These are phyloP conservation scores for Lojkania enalia DNA, from an alignment of 2,329 filamentous ascomycete species.

Conservation along the genomic window DNA sequence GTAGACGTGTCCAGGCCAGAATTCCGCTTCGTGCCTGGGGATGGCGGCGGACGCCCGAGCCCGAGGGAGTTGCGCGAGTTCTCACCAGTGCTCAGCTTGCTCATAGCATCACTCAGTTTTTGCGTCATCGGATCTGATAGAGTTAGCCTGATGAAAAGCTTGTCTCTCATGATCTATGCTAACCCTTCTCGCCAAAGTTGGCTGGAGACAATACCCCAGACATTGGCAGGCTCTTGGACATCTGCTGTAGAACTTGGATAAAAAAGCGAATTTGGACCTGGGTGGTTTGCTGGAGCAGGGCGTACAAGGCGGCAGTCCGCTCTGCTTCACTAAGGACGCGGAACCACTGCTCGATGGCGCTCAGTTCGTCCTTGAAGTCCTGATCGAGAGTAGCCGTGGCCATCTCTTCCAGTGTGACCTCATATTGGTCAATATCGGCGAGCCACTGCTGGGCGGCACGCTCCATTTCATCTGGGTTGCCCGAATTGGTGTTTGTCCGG, in stretches of 20 bases:
- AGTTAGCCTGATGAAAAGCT: slow-evolving; percentile 23
- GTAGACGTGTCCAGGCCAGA: slow-evolving; percentile 91
- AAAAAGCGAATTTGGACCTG: slow-evolving; percentile 99
- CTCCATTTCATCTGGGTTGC: slow-evolving; percentile 83
- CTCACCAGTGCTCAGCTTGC: slow-evolving; percentile 85
- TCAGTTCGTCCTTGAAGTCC: slow-evolving; percentile 99
- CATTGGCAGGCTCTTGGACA: slow-evolving; percentile 98
- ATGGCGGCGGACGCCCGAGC: slow-evolving; percentile 70
- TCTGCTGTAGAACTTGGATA: slow-evolving; percentile 97
- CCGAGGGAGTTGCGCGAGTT: slow-evolving; percentile 78
- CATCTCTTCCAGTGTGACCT: slow-evolving; percentile 99
- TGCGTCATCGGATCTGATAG: slow-evolving; percentile 89
- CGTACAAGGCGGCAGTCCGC: slow-evolving; percentile 91
- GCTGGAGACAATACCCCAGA: slow-evolving; percentile 91
- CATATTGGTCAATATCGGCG: slow-evolving; percentile 97
- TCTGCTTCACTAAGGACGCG: slow-evolving; percentile 95
- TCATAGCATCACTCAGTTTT: slow-evolving; percentile 94
- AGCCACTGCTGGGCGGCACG: slow-evolving; percentile 98
- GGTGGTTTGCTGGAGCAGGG: slow-evolving; percentile 94
- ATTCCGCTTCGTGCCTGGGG: slow-evolving; percentile 78
- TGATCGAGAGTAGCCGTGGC: slow-evolving; percentile 97
- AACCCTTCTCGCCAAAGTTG: slow-evolving; percentile 92
- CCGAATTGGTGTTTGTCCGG: slow-evolving; percentile 67
- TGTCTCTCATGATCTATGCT: slow-evolving; percentile 21
- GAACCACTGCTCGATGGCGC: slow-evolving; percentile 99